These are phyloP conservation scores for Candida oleophila DNA, from an alignment of 805 yeast species.

Conservation along the genomic window DNA sequence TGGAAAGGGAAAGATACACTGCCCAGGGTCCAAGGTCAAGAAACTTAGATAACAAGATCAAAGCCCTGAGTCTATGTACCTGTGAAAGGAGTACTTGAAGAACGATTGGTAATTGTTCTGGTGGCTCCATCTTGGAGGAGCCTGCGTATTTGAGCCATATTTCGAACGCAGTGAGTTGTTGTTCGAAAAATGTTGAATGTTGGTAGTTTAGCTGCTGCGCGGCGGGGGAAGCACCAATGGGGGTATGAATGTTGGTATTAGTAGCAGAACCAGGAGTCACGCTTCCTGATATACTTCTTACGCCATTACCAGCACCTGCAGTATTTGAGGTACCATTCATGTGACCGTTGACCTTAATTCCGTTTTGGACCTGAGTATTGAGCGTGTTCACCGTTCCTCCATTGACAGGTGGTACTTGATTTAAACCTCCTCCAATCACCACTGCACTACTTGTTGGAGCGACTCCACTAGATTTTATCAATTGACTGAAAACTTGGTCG, in stretches of 20 bases:
- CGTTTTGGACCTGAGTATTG: background rate
- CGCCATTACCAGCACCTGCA: background rate
- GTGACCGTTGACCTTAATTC: background rate
- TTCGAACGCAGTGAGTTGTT: conserved; percentile 93
- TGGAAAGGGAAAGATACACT: conserved; percentile 84
- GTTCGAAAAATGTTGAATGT: conserved; percentile 93
- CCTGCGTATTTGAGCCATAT: conserved; percentile 90
- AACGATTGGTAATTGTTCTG: conserved; percentile 93
- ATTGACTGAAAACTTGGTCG: conserved; percentile 83
- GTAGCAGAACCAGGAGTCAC: conserved; percentile 4
- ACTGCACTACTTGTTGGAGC: background rate
- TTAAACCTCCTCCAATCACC: background rate
- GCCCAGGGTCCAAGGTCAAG: conserved; percentile 98
- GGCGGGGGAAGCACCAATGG: conserved; percentile 8
- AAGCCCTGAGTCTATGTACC: conserved; percentile 87
- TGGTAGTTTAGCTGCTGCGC: conserved; percentile 55
- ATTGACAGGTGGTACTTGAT: conserved; percentile 2
- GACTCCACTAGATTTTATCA: conserved; percentile 37
- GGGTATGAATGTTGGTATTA: conserved; percentile 4
- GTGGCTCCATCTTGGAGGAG: conserved; percentile 78
- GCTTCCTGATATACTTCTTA: conserved; percentile 2
- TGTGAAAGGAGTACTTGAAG: conserved; percentile 90
- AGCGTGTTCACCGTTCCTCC: background rate
- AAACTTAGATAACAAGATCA: conserved; percentile 78
- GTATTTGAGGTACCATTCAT: background rate